Evolutionary conservation across 345 rosid species (phyloP), one percentile per base, ranked within the genome.

Genomic region (Eucalyptus leucophloia): DNA sequence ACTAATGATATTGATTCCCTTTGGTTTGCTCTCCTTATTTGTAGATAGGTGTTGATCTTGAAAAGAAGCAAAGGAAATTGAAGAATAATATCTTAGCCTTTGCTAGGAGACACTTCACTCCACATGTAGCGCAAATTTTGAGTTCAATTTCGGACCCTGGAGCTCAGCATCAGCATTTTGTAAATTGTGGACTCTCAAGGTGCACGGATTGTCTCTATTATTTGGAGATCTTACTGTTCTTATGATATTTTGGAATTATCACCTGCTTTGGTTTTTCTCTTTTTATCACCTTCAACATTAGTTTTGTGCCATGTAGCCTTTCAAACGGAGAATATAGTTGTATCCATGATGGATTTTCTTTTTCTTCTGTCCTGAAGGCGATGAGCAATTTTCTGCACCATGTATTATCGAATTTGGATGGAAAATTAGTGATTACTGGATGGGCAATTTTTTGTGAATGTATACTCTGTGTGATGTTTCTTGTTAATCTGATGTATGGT

Each of bases 41-140:
- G 89, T 88, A 98, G 99, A 93, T 97, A 91, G 99, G 98, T 54
- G 90, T 98, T 24, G 98, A 98, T 90, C 93, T 98, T 69, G 99
- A 98, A 93, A 95, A 94, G 90, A 97, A 95, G 93, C 93, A 92
- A 58, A 91, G 99, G 87, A 94, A 88, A 88, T 89, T 93, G 40
- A 94, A 95, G 89, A 93, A 91, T 88, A 90, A 93, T 89, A 88
- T 96, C 58, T 54, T 95, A 60, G 90, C 97, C 69, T 93, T 98
- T 87, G 94, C 96, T 54, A 88, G 88, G 72, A 92, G 98, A 45
- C 97, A 95, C 89, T 97, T 96, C 92, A 90, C 98, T 77, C 82
- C 90, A 32, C 88, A 88, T 28, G 98, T 96, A 90, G 94, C 93
- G 89, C 7, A 24, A 60, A 28, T 6, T 60, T 60, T 28, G 17